Conservation (phyloP, 352 stramenopile species). For the Phytopythium vexans region DNA sequence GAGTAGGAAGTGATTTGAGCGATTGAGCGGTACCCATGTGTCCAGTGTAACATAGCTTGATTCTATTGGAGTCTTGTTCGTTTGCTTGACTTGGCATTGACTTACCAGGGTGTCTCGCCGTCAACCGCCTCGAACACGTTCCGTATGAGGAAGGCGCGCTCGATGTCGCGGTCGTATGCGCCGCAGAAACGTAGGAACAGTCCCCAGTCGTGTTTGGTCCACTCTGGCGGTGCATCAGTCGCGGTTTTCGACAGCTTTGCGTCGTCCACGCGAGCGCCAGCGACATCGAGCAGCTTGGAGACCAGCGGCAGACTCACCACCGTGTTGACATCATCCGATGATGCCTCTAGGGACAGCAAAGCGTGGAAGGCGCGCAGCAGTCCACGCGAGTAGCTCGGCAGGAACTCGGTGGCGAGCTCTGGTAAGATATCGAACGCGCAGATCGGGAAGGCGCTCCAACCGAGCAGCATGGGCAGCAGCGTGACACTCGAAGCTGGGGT, state of each 20-base stretch:
- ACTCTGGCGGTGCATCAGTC: neutral
- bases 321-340: neutral
- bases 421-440: conserved; percentile 19
- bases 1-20: too few relatives aligned
- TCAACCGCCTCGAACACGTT: conserved; percentile 39
- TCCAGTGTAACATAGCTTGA: too few relatives aligned
- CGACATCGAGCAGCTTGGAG: conserved; percentile 18
- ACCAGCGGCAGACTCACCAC: neutral
- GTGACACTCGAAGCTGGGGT: conserved; percentile 3
- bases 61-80: too few relatives aligned
- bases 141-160: conserved; percentile 30
- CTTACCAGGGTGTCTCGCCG: too few relatives aligned
- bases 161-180: conserved; percentile 20
- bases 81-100: neutral
- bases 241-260: neutral
- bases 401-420: conserved; percentile 25
- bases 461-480: conserved; percentile 33
- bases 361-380: conserved; percentile 31
- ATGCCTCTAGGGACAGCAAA: conserved; percentile 16
- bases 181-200: conserved; percentile 34
- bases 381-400: conserved; percentile 35
- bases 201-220: neutral
- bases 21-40: too few relatives aligned
- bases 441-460: conserved; percentile 30
- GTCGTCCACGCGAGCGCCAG: conserved; percentile 2